Evolutionary conservation across 2,329 filamentous ascomycete species (phyloP).

Genomic region (Niveomyces coronatus): DNA sequence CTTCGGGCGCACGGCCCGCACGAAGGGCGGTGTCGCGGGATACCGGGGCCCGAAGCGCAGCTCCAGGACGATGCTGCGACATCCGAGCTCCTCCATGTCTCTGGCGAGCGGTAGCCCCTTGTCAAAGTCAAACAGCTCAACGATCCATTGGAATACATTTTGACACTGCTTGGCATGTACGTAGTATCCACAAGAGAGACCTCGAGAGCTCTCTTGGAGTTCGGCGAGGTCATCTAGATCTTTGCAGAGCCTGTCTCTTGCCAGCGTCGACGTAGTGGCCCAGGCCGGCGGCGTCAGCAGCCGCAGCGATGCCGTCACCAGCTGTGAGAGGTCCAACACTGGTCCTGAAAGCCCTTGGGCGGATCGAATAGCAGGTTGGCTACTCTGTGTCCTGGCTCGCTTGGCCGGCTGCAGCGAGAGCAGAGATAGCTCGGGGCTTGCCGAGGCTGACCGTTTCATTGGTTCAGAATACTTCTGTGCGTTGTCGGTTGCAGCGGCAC

Average conservation of each 20-base stretch:
- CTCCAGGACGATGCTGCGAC: constrained; percentile 67
- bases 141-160: constrained; percentile 85
- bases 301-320: constrained; percentile 1
- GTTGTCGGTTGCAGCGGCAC: background rate
- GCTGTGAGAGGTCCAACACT: background rate
- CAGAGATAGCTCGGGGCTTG: background rate
- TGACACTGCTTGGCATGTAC: constrained; percentile 55
- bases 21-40: constrained; percentile 72
- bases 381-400: background rate
- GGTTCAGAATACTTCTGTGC: too few relatives aligned
- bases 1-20: constrained; percentile 70
- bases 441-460: background rate
- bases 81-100: constrained; percentile 56
- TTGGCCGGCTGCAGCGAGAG: background rate
- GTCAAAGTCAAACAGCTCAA: constrained; percentile 80
- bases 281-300: constrained; percentile 43
- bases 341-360: background rate
- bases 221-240: constrained; percentile 61
- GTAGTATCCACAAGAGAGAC: constrained; percentile 72
- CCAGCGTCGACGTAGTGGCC: constrained; percentile 51
- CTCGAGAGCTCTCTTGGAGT: constrained; percentile 40
- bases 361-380: background rate
- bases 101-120: constrained; percentile 53
- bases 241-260: constrained; percentile 40
- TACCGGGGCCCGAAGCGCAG: constrained; percentile 69